Evolutionary conservation across 2,329 filamentous ascomycete genomes (phyloP), one percentile per base, ranked within the genome.

Genomic region (Phaeophleospora eucalypticola): DNA sequence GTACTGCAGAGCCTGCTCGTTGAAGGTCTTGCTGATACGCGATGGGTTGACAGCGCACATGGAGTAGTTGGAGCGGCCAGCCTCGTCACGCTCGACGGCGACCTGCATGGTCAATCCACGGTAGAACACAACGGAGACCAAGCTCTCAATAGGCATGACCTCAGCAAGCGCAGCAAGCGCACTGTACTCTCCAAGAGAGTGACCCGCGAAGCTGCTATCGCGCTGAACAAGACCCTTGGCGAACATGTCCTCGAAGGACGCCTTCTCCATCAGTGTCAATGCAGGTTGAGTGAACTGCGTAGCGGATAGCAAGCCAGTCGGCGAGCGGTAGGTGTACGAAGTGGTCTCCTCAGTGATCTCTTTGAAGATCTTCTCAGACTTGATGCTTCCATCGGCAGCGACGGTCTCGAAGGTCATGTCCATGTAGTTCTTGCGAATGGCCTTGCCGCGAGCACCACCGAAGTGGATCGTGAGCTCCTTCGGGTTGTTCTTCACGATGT

Each of bases 321-420:
- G 93, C 10, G 93, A 98, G 49, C 87, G 82, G 78, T 97, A 98
- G 1, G 93, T 98, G 78, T 98, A 98, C 0, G 87, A 97, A 4
- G 87, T 87, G 2, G 91, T 97, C 65, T 79, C 84, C 72, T 97
- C 93, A 62, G 86, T 81, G 61, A 98, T 90, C 63, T 95, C 90
- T 77, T 98, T 97, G 81, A 98, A 98, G 66, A 98, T 98, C 73
- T 91, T 95, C 78, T 98, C 93, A 0, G 93, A 96, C 72, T 96
- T 97, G 75, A 95, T 89, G 29, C 82, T 82, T 19, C 93, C 93
- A 68, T 98, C 93, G 2, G 87, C 75, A 49, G 86, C 86, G 43
- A 98, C 89, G n/a, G 91, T 94, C 76, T 98, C 93, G 71, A 97
- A 98, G 39, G 91, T 97, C 93, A 98, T 98, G 50, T 91, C 84